phyloP scores from a whole-genome alignment of 1,284 basidiomycete species.

The Ceratobasidium sp. region DNA sequence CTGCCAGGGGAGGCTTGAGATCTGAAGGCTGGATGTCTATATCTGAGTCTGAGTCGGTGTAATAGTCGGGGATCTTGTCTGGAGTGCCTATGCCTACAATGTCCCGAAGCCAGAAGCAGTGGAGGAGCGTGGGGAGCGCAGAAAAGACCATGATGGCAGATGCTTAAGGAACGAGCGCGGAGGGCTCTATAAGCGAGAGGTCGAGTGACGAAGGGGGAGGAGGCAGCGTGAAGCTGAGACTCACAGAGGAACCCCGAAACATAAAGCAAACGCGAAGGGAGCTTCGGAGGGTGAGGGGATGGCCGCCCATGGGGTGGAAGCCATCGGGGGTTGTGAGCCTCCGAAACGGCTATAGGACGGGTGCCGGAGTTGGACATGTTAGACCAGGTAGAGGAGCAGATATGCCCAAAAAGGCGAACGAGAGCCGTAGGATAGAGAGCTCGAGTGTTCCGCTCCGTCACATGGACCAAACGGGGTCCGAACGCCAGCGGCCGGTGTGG shows the following conservation, averaged over 20 bases:
- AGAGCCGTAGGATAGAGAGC: constrained; percentile 20
- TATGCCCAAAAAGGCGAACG: constrained; percentile 35
- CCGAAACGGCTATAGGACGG: constrained; percentile 38
- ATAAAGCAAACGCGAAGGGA: constrained; percentile 31
- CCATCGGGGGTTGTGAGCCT: constrained; percentile 41
- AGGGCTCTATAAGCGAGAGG: constrained; percentile 36
- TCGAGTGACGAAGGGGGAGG: constrained; percentile 2
- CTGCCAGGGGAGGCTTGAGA: background rate
- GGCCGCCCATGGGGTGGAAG: constrained; percentile 33
- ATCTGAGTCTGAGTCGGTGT: background rate
- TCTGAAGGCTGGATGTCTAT: background rate
- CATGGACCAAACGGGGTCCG: too few species aligned
- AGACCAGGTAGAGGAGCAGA: constrained; percentile 12
- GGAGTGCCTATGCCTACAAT: constrained; percentile 9
- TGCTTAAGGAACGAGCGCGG: constrained; percentile 21
- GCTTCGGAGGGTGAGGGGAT: constrained; percentile 29
- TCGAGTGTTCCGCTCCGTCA: too few species aligned
- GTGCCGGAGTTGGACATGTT: constrained; percentile 28
- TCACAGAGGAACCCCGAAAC: constrained; percentile 34
- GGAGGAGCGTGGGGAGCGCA: constrained; percentile 41
- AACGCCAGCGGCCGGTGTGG: constrained; percentile 11
- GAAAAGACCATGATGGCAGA: constrained; percentile 40
- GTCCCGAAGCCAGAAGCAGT: constrained; percentile 39
- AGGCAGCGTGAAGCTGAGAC: constrained; percentile 21
- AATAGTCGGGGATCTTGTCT: constrained; percentile 21